Conservation (phyloP, 2,329 filamentous ascomycete genomes). For the Claviceps quebecensis region DNA sequence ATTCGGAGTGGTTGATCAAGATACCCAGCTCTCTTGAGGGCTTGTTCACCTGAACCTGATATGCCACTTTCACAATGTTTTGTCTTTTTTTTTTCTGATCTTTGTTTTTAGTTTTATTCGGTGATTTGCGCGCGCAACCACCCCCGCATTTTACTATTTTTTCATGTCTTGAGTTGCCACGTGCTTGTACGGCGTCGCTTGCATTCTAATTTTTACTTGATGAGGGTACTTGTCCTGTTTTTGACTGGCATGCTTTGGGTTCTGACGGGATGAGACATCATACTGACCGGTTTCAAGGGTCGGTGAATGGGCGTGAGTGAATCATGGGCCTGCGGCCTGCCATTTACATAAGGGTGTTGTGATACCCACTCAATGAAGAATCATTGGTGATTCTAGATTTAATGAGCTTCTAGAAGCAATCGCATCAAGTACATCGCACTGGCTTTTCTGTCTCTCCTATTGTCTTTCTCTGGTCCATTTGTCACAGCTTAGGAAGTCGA, state of each 20-base stretch:
- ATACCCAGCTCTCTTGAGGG: slow-evolving; percentile 26
- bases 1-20: slow-evolving; percentile 20
- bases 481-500: background rate
- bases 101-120: slow-evolving; percentile 7
- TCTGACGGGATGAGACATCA: background rate
- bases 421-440: background rate
- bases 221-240: background rate
- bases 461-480: background rate
- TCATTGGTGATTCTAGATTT: background rate
- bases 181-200: background rate
- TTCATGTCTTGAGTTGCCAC: background rate
- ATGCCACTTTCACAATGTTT: slow-evolving; percentile 6
- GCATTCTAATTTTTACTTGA: background rate
- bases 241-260: background rate
- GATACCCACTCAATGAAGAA: background rate
- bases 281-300: background rate
- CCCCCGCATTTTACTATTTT: background rate
- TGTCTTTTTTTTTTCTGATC: background rate
- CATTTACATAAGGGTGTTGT: background rate
- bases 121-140: background rate
- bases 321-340: slow-evolving; percentile 1
- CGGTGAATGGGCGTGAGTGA: background rate
- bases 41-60: slow-evolving; percentile 20
- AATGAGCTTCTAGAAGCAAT: background rate
- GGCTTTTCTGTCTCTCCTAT: background rate